Conservation (phyloP, 805 yeast genomes). For the Ogataea glucozyma region DNA sequence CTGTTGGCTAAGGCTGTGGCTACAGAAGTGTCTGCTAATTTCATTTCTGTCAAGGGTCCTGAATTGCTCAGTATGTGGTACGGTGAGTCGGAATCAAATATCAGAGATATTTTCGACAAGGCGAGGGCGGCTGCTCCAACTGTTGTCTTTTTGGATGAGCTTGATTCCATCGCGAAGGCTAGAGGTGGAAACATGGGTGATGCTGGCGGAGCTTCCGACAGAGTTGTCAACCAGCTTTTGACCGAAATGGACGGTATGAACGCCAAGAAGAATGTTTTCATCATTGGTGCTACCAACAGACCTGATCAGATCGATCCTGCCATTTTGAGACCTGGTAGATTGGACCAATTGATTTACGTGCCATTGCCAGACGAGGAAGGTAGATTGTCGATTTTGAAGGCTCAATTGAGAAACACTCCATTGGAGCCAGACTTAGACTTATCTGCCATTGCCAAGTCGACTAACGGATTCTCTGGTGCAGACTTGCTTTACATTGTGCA, state of each 20-base stretch:
- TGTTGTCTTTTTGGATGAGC: conserved; percentile 96
- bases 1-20: conserved; percentile 98
- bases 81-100: conserved; percentile 97
- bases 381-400: conserved; percentile 87
- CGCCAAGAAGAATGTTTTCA: conserved; percentile 97
- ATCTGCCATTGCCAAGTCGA: conserved; percentile 83
- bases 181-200: conserved; percentile 92
- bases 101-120: conserved; percentile 96
- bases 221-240: conserved; percentile 92
- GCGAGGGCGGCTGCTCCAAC: conserved; percentile 99
- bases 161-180: conserved; percentile 96
- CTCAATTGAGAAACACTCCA: conserved; percentile 98
- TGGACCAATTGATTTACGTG: conserved; percentile 96
- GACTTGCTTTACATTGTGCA: conserved; percentile 96
- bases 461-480: conserved; percentile 99
- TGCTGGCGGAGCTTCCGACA: conserved; percentile 96
- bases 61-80: conserved; percentile 98
- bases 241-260: conserved; percentile 99
- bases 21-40: conserved; percentile 97
- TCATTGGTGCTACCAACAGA: conserved; percentile 98
- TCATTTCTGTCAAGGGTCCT: conserved; percentile 96
- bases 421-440: conserved; percentile 95
- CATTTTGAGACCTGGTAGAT: conserved; percentile 96
- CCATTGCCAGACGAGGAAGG: conserved; percentile 97
- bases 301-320: conserved; percentile 99